Conservation (phyloP, 75 land plant genomes). For the Azolla pinnata region DNA sequence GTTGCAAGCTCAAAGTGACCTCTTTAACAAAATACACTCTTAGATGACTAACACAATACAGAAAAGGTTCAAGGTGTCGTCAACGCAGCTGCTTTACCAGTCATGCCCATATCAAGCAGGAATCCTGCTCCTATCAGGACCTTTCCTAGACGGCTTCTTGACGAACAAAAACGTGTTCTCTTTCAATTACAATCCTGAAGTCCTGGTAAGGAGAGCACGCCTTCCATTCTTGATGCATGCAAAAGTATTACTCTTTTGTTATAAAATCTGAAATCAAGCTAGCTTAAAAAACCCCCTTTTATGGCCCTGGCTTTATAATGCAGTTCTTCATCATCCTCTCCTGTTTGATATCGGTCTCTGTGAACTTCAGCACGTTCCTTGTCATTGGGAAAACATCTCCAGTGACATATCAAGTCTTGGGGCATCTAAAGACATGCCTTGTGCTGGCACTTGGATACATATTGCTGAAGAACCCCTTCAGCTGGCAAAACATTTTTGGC, state of each 20-base stretch:
- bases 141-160: conserved; percentile 79
- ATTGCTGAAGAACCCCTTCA: conserved; percentile 84
- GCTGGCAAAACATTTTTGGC: conserved; percentile 89
- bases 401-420: conserved; percentile 94
- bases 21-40: background rate
- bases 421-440: conserved; percentile 93
- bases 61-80: conserved; percentile 89
- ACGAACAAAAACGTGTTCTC: conserved; percentile 83
- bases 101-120: conserved; percentile 87
- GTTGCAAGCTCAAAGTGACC: no score
- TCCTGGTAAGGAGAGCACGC: conserved; percentile 37
- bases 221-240: background rate
- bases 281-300: background rate
- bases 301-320: background rate
- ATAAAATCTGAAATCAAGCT: background rate
- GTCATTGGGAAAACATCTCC: conserved; percentile 98
- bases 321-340: conserved; percentile 85
- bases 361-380: conserved; percentile 96
- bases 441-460: conserved; percentile 94
- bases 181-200: conserved; percentile 63
- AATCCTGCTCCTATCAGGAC: conserved; percentile 66
- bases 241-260: background rate
- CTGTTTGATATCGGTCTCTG: conserved; percentile 93
- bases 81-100: conserved; percentile 95
- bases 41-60: conserved; percentile 99